Base-by-base conservation (phyloP, 1,284 basidiomycete genomes). In the Macrocystidia cucumis region DNA sequence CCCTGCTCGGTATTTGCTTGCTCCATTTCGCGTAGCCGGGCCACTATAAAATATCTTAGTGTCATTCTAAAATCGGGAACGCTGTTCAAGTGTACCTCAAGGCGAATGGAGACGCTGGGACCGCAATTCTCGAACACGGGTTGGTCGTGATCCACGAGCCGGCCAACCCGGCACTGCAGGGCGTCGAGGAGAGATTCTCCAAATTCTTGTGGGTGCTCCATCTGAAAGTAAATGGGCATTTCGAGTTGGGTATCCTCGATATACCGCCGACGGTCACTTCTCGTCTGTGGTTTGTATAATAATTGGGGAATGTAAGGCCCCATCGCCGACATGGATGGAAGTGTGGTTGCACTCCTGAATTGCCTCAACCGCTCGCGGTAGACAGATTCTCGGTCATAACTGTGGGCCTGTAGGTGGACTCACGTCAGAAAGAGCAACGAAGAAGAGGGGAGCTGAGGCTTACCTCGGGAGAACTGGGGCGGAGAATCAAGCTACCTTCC, bases 1-100 rank as follows among this genome's bases (percentile, higher is more conserved):
- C 80, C 52, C 74, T 73, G 0, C 82, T 86, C 5, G 82, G 83
- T 40, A 86, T 86, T 50, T 86, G 83, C 37, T 76, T 68, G 39
- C 75, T 80, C 80, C 80, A 86, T 26, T 72, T 63, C n/a, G 71
- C 60, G 45, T 84, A 85, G 0, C 82, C 80, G 4, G 79, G 79
- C 82, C 83, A 86, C 81, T 85, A 42, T 6, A 32, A 29, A 33
- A 42, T 31, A 35, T 38, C 21, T 44, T 43, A 17, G 36, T 45
- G 27, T 42, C 26, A 29, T 29, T 37, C 17, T n/a, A 30, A 18
- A 18, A n/a, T n/a, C n/a, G 29, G 17, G 4, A 3, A 5, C 12
- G 5, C 29, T 11, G 11, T 4, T 5, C 5, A 13, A 3, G 12
- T 14, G 29, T 48, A 78, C 82, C 63, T 80, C 78, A 12, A 86